Evolutionary conservation across 257 asterid species (phyloP), one percentile per base, ranked within the genome.

Genomic region (Nicotiana paniculata): DNA sequence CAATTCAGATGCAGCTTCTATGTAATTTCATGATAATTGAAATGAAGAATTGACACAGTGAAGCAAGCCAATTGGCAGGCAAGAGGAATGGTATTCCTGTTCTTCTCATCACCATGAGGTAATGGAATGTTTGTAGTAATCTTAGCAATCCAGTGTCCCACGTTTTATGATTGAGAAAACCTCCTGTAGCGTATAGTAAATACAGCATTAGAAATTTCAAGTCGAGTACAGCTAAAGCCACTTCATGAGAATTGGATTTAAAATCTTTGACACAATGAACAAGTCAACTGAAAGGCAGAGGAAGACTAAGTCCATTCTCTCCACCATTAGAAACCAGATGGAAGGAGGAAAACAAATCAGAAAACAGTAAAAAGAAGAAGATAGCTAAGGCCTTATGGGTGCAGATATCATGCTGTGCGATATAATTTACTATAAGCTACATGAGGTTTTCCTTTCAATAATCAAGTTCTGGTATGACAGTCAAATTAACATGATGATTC

Each of bases 371-470:
- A 46, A 26, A 51, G 26, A 21, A 69, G 3, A 69, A 69, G 57
- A 69, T 37, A 46, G 21, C 0, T 1, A 3, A 70, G 12, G 78
- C 37, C 78, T 43, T 6, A 65, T 35, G 48, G 69, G 12, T 35
- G 46, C 11, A n/a, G n/a, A 55, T 24, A 62, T 37, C 18, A 51
- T 21, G 69, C 1, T 16, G 5, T 10, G 62, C 4, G 3, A 72
- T 24, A 72, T 5, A 93, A 91, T 43, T 43, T 9, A 43, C 51
- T 43, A 43, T 43, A 24, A 72, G 21, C 39, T 24, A 46, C 16
- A 46, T 24, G 7, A 0, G 48, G 13, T 72, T 64, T 64, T 46
- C 39, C 79, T 24, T 74, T 8, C 24, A 46, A 72, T 46, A 48
- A 74, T 12, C 61, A 48, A 74, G 24, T 74, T 18, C 9, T 18